phyloP scores from a whole-genome alignment of 129 eudicot genomes.

The Chrysanthemum seticuspe region DNA sequence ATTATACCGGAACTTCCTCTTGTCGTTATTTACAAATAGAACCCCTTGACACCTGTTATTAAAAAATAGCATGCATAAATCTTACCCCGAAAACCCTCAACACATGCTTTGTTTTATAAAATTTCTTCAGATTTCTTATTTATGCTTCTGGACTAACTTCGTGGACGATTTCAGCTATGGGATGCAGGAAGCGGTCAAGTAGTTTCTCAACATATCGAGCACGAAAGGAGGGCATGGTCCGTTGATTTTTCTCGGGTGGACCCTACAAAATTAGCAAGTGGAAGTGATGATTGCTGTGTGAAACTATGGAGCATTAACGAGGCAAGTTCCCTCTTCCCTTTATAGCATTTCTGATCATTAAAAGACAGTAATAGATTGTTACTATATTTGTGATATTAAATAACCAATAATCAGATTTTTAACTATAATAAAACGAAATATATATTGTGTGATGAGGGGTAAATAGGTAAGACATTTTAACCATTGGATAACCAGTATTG shows the following conservation, averaged over 20 bases:
- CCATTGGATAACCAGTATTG: too few species aligned
- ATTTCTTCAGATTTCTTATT: background rate
- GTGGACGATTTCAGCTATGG: slow-evolving; percentile 68
- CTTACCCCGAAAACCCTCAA: background rate
- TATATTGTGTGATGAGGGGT: too few species aligned
- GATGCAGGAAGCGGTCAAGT: slow-evolving; percentile 79
- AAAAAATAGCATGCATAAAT: too few species aligned
- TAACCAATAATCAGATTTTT: too few species aligned
- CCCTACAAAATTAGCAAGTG: slow-evolving; percentile 86
- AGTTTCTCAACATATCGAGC: slow-evolving; percentile 64
- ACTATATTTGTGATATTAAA: background rate
- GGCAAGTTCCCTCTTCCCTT: slow-evolving; percentile 33
- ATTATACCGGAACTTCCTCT: too few species aligned
- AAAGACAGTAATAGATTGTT: background rate
- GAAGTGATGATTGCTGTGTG: slow-evolving; percentile 88
- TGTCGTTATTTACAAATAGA: too few species aligned
- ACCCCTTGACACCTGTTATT: too few species aligned
- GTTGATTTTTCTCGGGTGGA: slow-evolving; percentile 88
- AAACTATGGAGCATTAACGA: slow-evolving; percentile 90
- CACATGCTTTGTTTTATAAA: background rate
- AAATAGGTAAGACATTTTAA: too few species aligned
- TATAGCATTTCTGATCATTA: background rate
- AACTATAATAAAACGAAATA: too few species aligned
- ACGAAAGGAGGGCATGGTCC: slow-evolving; percentile 84
- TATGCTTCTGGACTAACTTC: slow-evolving; percentile 23